Evolutionary conservation across 305 asterid genomes (phyloP).

Genomic region (Rubia tinctorum): DNA sequence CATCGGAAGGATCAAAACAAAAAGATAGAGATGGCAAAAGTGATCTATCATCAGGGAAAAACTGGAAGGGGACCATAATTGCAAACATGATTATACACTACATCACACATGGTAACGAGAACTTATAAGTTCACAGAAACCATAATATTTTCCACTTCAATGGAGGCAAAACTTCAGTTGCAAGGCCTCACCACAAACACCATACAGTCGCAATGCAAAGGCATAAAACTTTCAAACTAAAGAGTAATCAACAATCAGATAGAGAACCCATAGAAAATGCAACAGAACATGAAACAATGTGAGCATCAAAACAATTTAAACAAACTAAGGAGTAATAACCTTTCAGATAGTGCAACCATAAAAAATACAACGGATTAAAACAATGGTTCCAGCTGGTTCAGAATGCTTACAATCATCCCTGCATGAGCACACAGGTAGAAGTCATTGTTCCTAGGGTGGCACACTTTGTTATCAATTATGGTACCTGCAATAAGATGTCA

Average conservation of each 20-base stretch:
- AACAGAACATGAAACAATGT: not conserved
- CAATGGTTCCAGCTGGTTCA: not conserved
- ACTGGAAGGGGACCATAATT: no score
- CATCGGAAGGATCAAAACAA: not conserved
- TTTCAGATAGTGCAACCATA: no score
- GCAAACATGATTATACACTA: not conserved
- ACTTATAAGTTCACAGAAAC: not conserved
- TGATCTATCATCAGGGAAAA: not conserved
- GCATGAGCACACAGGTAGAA: constrained; percentile 92
- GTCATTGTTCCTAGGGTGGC: constrained; percentile 91
- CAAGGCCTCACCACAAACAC: no score
- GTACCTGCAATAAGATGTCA: constrained; percentile 51
- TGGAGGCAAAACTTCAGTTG: not conserved
- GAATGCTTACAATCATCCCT: constrained; percentile 73
- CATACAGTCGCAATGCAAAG: not conserved
- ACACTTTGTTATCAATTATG: constrained; percentile 71
- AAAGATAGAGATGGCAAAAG: not conserved
- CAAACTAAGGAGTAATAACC: no score
- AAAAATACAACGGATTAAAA: no score
- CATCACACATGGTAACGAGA: no score
- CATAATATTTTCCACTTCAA: not conserved
- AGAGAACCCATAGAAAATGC: not conserved
- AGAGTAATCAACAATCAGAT: no score
- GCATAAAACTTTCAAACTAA: no score
- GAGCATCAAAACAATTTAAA: no score